Evolutionary conservation across 2,329 filamentous ascomycete genomes (phyloP).

Genomic region (Chalaropsis ovoidea): DNA sequence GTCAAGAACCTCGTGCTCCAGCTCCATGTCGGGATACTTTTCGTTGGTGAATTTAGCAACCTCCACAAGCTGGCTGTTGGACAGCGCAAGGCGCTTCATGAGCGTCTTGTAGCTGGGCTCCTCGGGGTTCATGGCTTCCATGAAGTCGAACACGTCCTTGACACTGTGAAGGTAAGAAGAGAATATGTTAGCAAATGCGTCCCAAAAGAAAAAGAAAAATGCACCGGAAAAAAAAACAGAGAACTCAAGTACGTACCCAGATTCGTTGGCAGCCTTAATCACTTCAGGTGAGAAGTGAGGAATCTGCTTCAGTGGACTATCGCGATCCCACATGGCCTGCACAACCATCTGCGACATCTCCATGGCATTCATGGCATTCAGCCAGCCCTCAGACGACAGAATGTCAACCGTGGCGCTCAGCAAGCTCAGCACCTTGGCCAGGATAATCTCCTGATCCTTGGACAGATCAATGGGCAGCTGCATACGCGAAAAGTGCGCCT

Average conservation of each 20-base stretch:
- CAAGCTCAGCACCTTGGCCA: constrained; percentile 75
- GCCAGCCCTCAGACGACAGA: constrained; percentile 84
- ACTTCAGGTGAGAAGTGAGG: constrained; percentile 81
- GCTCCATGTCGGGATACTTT: constrained; percentile 88
- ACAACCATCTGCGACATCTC: constrained; percentile 99
- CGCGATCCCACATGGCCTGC: constrained; percentile 97
- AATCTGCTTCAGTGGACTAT: constrained; percentile 94
- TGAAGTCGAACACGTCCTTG: constrained; percentile 93
- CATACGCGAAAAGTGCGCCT: constrained; percentile 96
- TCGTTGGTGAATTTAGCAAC: constrained; percentile 93
- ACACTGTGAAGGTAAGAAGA: constrained; percentile 43
- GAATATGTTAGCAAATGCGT: constrained; percentile 31
- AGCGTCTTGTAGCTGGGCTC: constrained; percentile 71
- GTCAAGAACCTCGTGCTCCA: constrained; percentile 80
- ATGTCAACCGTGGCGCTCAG: constrained; percentile 91
- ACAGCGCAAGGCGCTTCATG: constrained; percentile 66
- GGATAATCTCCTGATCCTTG: constrained; percentile 85
- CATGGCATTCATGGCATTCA: constrained; percentile 98
- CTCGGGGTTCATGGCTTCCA: constrained; percentile 95
- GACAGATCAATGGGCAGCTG: constrained; percentile 89
- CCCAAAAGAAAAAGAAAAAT: not conserved
- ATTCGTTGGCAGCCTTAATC: constrained; percentile 71
- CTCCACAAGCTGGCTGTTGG: constrained; percentile 71
- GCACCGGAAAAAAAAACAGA: not conserved
- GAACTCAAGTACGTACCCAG: constrained; percentile 47